Evolutionary conservation across 805 yeast species (phyloP), one percentile per base, ranked within the genome.

Genomic region (Pichia californica): DNA sequence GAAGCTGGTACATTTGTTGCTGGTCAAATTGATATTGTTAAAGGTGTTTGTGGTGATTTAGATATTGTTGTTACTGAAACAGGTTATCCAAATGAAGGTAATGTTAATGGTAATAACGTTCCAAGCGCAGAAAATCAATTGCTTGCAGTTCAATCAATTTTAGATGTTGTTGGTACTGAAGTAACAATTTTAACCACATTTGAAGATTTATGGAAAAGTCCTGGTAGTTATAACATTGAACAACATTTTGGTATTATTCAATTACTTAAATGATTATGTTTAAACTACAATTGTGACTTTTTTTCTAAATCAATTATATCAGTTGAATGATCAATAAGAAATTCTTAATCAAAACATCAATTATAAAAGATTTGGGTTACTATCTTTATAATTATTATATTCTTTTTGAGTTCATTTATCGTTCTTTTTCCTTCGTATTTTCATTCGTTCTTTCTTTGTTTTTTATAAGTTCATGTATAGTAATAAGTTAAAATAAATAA

Each of bases 211-310:
- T 89, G 97, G 97, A 89, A 89, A 61, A 55, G 58, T 10, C 88
- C 96, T 20, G 96, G 97, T 46, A 70, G 73, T 3, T 83, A 86
- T 61, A 84, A 82, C 49, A 79, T 89, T 57, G 97, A 89, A 66
- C 96, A 87, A 66, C 79, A 77, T 41, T 89, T 89, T 55, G 97
- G 97, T 56, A 68, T 77, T 50, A 68, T 75, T 45, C 61, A 70
- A 31, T 46, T 63, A 13, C 35, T 40, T 16, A 38, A 36, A 36
- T 21, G 16, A 15, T n/a, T n/a, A n/a, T n/a, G n/a, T n/a, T n/a
- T n/a, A n/a, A n/a, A 28, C 31, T 28, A 14, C 14, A 14, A 11
- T 28, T 28, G 31, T 28, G 11, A 14, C 16, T 14, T 34, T 10
- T 18, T 34, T 19, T 4, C 6, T 34, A 4, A 6, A 21, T 16